phyloP scores from a whole-genome alignment of 2,329 filamentous ascomycete species.

The Amauroascus niger region DNA sequence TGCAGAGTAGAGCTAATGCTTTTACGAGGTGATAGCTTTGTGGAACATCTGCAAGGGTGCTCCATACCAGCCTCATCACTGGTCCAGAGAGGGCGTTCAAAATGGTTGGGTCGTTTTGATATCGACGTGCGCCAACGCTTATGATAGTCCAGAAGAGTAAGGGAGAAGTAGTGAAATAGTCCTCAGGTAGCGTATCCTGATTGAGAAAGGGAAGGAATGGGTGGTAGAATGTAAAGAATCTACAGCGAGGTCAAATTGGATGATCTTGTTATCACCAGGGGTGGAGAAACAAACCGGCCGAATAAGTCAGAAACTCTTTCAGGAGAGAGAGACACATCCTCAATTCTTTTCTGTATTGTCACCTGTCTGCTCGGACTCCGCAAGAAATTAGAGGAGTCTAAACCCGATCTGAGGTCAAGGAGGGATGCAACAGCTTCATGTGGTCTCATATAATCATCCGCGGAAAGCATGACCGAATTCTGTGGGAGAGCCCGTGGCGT shows the following conservation, averaged over 20 bases:
- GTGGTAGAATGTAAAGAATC: conserved; percentile 56
- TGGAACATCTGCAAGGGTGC: conserved; percentile 50
- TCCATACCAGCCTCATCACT: conserved; percentile 51
- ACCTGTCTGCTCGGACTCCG: conserved; percentile 43
- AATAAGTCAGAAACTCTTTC: conserved; percentile 40
- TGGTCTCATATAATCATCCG: conserved; percentile 36
- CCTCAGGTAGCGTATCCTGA: conserved; percentile 43
- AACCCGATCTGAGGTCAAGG: conserved; percentile 41
- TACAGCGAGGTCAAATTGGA: conserved; percentile 24
- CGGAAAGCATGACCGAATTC: conserved; percentile 22
- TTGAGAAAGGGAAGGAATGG: conserved; percentile 56
- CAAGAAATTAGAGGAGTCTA: conserved; percentile 34
- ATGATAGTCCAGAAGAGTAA: conserved; percentile 61
- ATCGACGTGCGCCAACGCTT: conserved; percentile 52
- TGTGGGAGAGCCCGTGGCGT: conserved; percentile 22
- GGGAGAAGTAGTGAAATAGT: conserved; percentile 50
- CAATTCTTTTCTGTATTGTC: conserved; percentile 41
- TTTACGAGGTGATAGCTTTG: conserved; percentile 57
- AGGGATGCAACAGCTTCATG: conserved; percentile 44
- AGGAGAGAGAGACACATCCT: conserved; percentile 38
- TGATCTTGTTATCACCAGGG: background rate
- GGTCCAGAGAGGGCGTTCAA: conserved; percentile 46
- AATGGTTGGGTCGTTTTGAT: conserved; percentile 45
- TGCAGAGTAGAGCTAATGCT: conserved; percentile 53
- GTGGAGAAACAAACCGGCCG: conserved; percentile 30